Conservation (phyloP, 2,329 filamentous ascomycete genomes). For the Epicoccum sorghinum region DNA sequence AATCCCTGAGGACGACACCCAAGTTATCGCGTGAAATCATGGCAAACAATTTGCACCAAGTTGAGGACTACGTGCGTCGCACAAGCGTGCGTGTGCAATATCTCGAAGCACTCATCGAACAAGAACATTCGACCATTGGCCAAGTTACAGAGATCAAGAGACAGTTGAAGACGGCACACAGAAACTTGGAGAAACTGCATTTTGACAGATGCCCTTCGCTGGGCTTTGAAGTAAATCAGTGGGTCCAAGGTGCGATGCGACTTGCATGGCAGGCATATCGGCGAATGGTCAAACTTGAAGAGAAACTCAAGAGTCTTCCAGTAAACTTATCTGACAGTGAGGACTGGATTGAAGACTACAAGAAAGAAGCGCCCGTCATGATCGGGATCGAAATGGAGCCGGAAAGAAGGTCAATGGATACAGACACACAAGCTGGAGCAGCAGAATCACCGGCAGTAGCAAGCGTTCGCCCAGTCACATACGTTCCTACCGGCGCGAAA, state of each 20-base stretch:
- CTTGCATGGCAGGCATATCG: constrained; percentile 31
- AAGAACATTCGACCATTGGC: constrained; percentile 18
- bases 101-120: constrained; percentile 21
- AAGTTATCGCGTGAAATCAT: constrained; percentile 16
- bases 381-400: constrained; percentile 17
- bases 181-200: constrained; percentile 30
- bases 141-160: constrained; percentile 31
- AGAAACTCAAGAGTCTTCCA: constrained; percentile 15
- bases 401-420: neutral
- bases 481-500: constrained; percentile 10
- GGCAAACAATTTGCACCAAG: constrained; percentile 12
- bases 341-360: constrained; percentile 4
- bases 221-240: constrained; percentile 14
- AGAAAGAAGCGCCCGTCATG: constrained; percentile 11
- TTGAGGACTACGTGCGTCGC: constrained; percentile 18
- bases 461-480: constrained; percentile 10
- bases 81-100: constrained; percentile 22
- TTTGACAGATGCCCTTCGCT: constrained; percentile 13
- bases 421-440: constrained; percentile 1
- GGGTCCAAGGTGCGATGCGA: constrained; percentile 20
- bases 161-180: constrained; percentile 25
- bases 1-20: neutral
- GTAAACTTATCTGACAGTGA: constrained; percentile 7
- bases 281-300: constrained; percentile 25
- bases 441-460: neutral